Base-by-base conservation (phyloP, 2,329 filamentous ascomycete species). In the Amauroascus niger region DNA sequence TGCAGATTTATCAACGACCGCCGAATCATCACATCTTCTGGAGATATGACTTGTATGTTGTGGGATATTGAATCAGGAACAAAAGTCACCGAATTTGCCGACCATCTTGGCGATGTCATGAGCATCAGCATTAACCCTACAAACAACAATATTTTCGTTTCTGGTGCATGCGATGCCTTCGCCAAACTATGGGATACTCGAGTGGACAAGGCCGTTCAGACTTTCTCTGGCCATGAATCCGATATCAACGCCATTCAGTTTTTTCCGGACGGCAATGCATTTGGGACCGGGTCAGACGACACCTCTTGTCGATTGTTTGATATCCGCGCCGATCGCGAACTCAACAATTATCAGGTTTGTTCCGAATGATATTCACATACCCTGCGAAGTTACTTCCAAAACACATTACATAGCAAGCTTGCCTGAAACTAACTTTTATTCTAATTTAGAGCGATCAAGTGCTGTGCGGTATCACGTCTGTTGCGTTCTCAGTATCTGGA, bases 241-340 rank as follows among this genome's bases (percentile, higher is more conserved):
- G 93, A 98, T 67, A 98, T 98, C 77, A 98, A 98, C 71, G 93
- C 93, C 64, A 96, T 98, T 60, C 93, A 97, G 70, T 98, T 97
- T 77, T 97, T 97, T 83, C 93, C 93, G 52, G 94, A 97, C 67
- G 93, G 93, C 58, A 95, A 97, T 71, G 95, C 93, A 24, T 97
- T 98, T 67, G 93, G 95, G 61, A 97, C 93, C 52, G 93, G 93
- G 55, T 97, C 93, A 43, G 93, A 98, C 64, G 93, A 98, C 69
- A 93, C 93, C 52, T 95, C 91, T 37, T 98, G 93, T 79, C 84
- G 93, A 62, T 80, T 98, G 37, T 98, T 98, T 67, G 93, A 98
- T 71, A 96, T 98, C 67, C 88, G 93, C 62, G 93, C 93, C 58
- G 93, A 98, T 68, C 82, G 93, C 61, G 82, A 85, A 65, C 74